A percentile compares a stretch with the other conserved stretches of the same genome.
Conservation (phyloP, 805 yeast genomes). For the Starmerella etchellsii region DNA sequence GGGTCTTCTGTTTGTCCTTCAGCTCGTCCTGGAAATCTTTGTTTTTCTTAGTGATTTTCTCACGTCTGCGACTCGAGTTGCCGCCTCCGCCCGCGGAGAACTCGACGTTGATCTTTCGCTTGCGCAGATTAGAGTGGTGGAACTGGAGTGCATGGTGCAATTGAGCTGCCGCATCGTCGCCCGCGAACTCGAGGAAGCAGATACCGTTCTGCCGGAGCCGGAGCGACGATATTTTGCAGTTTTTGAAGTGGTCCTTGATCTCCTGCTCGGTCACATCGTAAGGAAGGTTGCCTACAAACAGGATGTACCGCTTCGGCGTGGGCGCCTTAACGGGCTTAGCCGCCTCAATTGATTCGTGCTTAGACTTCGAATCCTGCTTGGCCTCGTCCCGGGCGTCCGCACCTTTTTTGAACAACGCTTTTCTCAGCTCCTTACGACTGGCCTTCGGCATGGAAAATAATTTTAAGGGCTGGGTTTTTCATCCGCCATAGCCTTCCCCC, state of each 20-base stretch:
- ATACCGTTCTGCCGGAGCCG: conserved; percentile 65
- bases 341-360: conserved; percentile 25
- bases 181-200: conserved; percentile 76
- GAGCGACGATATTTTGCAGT: conserved; percentile 52
- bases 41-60: conserved; percentile 69
- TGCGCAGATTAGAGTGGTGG: conserved; percentile 61
- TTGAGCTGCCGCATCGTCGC: conserved; percentile 54
- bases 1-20: conserved; percentile 26
- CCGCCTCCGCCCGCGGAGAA: conserved; percentile 98
- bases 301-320: conserved; percentile 43
- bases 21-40: conserved; percentile 61
- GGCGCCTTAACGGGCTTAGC: conserved; percentile 19
- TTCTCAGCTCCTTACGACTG: conserved; percentile 26
- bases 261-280: conserved; percentile 52
- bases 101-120: conserved; percentile 83
- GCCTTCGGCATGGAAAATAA: conserved; percentile 23
- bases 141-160: conserved; percentile 75
- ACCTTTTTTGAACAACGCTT: conserved; percentile 17
- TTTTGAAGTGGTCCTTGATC: conserved; percentile 57
- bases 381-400: conserved; percentile 17
- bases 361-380: conserved; percentile 24
- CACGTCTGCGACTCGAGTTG: conserved; percentile 45
- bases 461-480: neutral
- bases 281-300: conserved; percentile 87
- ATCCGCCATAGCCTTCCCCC: too few relatives aligned